Evolutionary conservation across 1,139 yeast species (phyloP).

Genomic region (Oligophagozyma castellii): DNA sequence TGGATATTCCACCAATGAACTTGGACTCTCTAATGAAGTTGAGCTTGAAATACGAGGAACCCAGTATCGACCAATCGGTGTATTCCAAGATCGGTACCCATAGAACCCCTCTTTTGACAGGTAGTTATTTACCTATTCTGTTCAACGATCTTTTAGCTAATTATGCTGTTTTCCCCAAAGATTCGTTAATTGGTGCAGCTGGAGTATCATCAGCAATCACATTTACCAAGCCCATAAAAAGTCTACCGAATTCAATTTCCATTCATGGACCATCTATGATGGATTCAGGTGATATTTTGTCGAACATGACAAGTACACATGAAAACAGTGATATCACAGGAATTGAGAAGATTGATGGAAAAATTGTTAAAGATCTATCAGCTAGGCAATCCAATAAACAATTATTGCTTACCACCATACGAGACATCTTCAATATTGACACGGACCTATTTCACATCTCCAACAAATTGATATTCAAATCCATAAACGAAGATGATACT

Average conservation of each 20-base stretch:
- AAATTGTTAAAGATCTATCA: slow-evolving; percentile 19
- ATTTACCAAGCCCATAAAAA: slow-evolving; percentile 8
- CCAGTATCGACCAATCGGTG: slow-evolving; percentile 13
- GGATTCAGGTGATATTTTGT: background rate
- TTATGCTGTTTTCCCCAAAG: slow-evolving; percentile 41
- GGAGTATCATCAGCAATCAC: slow-evolving; percentile 21
- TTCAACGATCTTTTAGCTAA: slow-evolving; percentile 42
- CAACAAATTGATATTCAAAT: slow-evolving; percentile 42
- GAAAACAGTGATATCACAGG: slow-evolving; percentile 22
- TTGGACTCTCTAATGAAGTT: slow-evolving; percentile 19
- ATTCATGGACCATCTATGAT: slow-evolving; percentile 8
- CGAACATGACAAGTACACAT: background rate
- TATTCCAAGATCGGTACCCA: slow-evolving; percentile 14
- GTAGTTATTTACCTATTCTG: slow-evolving; percentile 46
- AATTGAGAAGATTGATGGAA: slow-evolving; percentile 24
- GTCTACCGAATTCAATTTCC: slow-evolving; percentile 10
- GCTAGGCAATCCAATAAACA: slow-evolving; percentile 31
- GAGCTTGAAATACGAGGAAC: slow-evolving; percentile 20
- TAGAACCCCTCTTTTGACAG: slow-evolving; percentile 32
- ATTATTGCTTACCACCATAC: slow-evolving; percentile 36
- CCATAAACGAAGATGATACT: slow-evolving; percentile 27
- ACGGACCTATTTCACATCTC: slow-evolving; percentile 39
- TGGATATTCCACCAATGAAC: slow-evolving; percentile 15
- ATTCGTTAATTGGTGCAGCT: slow-evolving; percentile 37
- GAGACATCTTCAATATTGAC: slow-evolving; percentile 49